A percentile compares a stretch with the other conserved stretches of the same genome.
Conservation (phyloP, 441 rosid species). For the Metrosideros polymorpha region DNA sequence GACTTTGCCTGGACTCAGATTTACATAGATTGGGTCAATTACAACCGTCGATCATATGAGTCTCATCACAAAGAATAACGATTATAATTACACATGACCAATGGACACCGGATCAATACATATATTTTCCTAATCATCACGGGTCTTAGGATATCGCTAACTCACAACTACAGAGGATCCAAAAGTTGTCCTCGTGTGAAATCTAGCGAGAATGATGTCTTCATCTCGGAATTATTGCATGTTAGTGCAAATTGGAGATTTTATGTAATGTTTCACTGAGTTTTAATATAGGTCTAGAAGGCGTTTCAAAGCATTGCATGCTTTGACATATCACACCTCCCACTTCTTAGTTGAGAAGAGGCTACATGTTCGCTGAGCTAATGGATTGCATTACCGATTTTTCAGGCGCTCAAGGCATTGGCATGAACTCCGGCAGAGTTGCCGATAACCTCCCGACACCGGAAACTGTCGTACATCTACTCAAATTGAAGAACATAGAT, state of each 20-base stretch:
- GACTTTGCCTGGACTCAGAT: fast-evolving
- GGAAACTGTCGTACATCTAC: neutral
- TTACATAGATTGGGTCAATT: fast-evolving
- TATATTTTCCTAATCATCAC: too few species aligned
- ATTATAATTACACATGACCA: neutral
- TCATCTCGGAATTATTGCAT: too few species aligned
- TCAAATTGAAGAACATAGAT: neutral
- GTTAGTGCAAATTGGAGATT: neutral
- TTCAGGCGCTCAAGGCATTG: constrained; percentile 1
- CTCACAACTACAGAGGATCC: too few species aligned
- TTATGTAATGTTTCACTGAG: neutral
- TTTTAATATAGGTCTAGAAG: neutral
- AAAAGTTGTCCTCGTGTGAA: too few species aligned
- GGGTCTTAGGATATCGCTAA: too few species aligned
- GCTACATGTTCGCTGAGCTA: neutral
- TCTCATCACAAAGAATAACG: neutral
- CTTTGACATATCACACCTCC: too few species aligned
- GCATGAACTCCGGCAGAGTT: neutral
- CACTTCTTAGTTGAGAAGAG: neutral
- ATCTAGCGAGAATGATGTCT: too few species aligned
- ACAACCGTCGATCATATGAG: neutral
- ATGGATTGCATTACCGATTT: neutral
- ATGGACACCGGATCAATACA: neutral
- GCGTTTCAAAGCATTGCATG: neutral
- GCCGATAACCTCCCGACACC: constrained; percentile 6